Evolutionary conservation across 2,329 filamentous ascomycete genomes (phyloP).

Genomic region (Diplodia intermedia): DNA sequence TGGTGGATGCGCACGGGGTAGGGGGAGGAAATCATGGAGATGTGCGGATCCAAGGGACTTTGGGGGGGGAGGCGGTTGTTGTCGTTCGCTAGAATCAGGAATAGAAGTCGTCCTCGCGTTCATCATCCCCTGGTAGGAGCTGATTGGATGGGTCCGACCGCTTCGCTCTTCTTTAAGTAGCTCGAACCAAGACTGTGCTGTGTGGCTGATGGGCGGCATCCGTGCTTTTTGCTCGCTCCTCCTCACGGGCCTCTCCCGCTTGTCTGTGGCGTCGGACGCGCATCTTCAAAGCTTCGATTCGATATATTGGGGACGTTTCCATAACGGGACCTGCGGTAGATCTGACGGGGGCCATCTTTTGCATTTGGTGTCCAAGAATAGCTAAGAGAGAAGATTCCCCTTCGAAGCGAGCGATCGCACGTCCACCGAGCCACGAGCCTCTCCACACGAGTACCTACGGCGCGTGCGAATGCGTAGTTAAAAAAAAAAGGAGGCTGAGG

Average conservation of each 20-base stretch:
- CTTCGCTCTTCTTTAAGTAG: neutral
- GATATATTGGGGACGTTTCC: conserved; percentile 3
- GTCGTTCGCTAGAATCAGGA: neutral
- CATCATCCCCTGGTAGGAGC: neutral
- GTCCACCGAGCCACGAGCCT: neutral
- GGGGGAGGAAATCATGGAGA: neutral
- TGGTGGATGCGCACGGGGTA: too few species aligned
- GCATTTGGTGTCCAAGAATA: conserved; percentile 25
- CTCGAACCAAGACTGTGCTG: neutral
- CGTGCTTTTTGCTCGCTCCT: neutral
- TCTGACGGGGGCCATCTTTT: conserved; percentile 3
- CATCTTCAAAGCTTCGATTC: conserved; percentile 8
- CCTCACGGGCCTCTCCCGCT: neutral
- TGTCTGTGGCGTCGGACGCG: neutral
- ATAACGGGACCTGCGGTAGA: neutral
- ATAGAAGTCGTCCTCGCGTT: neutral
- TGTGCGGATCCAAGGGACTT: neutral
- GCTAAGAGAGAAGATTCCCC: neutral
- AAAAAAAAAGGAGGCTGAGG: neutral
- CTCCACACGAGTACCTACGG: neutral
- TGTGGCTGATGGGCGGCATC: neutral
- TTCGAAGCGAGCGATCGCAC: conserved; percentile 11
- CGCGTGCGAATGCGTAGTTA: neutral
- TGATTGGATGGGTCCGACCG: neutral
- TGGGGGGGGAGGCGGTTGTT: neutral